These are phyloP conservation scores for Singerocomus rubriflavus DNA, from an alignment of 1,284 basidiomycete species.

Conservation along the genomic window DNA sequence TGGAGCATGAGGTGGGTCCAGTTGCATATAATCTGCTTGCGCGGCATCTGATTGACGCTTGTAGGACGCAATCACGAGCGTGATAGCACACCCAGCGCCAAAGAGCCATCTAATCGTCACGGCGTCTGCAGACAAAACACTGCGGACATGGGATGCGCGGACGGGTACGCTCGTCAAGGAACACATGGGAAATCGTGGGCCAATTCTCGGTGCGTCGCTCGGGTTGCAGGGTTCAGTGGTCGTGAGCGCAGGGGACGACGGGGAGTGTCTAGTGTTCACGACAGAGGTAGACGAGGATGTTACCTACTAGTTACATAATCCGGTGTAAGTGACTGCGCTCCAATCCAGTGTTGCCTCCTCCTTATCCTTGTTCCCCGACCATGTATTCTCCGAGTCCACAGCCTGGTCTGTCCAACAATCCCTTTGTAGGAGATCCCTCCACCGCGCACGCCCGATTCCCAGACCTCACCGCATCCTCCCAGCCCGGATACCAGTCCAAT, in stretches of 20 bases:
- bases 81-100: slow-evolving; percentile 72
- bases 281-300: slow-evolving; percentile 48
- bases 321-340: slow-evolving; percentile 2
- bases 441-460: slow-evolving; percentile 51
- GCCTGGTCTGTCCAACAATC: slow-evolving; percentile 49
- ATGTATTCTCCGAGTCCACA: slow-evolving; percentile 35
- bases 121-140: slow-evolving; percentile 79
- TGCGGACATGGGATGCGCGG: slow-evolving; percentile 92
- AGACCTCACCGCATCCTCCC: slow-evolving; percentile 41
- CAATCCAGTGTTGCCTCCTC: too few species aligned
- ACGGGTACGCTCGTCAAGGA: slow-evolving; percentile 76
- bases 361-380: slow-evolving; percentile 9
- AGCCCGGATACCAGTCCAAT: slow-evolving; percentile 22
- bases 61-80: slow-evolving; percentile 84
- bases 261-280: slow-evolving; percentile 75
- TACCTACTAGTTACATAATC: slow-evolving; percentile 20
- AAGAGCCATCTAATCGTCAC: slow-evolving; percentile 77
- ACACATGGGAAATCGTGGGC: slow-evolving; percentile 83
- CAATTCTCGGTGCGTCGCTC: slow-evolving; percentile 77
- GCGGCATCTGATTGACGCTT: slow-evolving; percentile 2
- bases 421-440: slow-evolving; percentile 47
- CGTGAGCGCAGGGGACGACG: slow-evolving; percentile 85
- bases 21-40: not conserved
- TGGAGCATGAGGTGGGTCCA: slow-evolving; percentile 71
- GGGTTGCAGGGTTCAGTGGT: slow-evolving; percentile 65